Conservation (phyloP, 495 filamentous ascomycete genomes). For the Lichenothelia convexa region DNA sequence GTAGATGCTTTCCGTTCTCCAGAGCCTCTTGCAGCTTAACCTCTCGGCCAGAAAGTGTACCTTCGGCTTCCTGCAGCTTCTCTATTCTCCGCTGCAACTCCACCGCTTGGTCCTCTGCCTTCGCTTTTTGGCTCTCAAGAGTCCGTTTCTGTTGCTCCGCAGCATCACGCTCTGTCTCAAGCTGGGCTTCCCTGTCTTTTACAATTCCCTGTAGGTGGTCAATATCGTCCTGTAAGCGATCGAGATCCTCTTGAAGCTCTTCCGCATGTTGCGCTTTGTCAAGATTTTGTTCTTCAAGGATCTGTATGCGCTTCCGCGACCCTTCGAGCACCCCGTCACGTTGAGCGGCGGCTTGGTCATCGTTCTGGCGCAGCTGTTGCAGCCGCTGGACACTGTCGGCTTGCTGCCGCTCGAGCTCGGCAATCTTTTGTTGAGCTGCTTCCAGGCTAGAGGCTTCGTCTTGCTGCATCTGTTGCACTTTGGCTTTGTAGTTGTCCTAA, state of each 20-base stretch:
- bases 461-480: slow-evolving; percentile 9
- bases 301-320: no score
- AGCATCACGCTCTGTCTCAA: slow-evolving; percentile 3
- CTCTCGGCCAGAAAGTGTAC: slow-evolving; percentile 2
- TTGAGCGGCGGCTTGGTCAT: no score
- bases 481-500: slow-evolving; percentile 10
- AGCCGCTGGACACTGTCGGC: no score
- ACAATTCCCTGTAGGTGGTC: slow-evolving; percentile 8
- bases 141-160: slow-evolving; percentile 3
- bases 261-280: slow-evolving; percentile 9
- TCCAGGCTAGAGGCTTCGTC: no score
- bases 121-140: slow-evolving; percentile 6
- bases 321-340: no score
- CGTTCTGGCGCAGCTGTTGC: no score
- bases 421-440: no score
- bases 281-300: no score
- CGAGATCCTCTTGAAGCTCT: slow-evolving; percentile 4
- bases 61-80: slow-evolving; percentile 10
- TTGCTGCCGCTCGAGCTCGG: no score
- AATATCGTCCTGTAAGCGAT: slow-evolving; percentile 9
- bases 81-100: slow-evolving; percentile 9
- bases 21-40: slow-evolving; percentile 12
- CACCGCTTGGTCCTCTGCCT: slow-evolving; percentile 3
- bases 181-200: slow-evolving; percentile 5
- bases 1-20: slow-evolving; percentile 5